Evolutionary conservation across 2,329 filamentous ascomycete genomes (phyloP).

Genomic region (Blastomyces emzantsi): DNA sequence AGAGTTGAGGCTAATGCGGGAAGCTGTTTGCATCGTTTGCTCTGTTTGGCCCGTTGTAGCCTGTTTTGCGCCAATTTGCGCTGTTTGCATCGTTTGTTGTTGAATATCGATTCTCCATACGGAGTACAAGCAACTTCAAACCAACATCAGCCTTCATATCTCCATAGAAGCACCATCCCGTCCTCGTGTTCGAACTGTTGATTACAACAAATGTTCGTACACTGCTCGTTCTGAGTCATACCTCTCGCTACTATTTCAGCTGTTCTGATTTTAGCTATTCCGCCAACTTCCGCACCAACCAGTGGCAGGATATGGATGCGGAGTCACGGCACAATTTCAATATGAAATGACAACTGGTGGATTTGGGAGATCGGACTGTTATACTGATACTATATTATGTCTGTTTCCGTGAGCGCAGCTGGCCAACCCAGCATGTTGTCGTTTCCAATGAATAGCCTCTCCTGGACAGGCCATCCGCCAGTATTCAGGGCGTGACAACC

Average conservation of each 20-base stretch:
- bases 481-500: neutral
- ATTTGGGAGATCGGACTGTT: neutral
- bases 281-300: neutral
- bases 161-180: neutral
- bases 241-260: neutral
- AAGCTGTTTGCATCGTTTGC: slow-evolving; percentile 16
- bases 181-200: neutral
- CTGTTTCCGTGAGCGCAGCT: neutral
- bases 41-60: slow-evolving; percentile 10
- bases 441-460: slow-evolving; percentile 1
- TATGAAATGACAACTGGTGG: neutral
- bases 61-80: slow-evolving; percentile 3
- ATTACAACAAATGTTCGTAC: neutral
- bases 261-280: neutral
- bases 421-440: neutral
- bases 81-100: slow-evolving; percentile 17
- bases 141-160: neutral
- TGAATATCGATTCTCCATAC: slow-evolving; percentile 9
- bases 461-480: neutral
- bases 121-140: neutral
- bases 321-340: neutral
- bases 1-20: slow-evolving; percentile 13
- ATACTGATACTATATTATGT: neutral
- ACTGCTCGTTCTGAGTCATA: neutral
- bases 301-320: neutral